These are phyloP conservation scores for Vigna hirtella DNA, from an alignment of 306 rosid species.

Conservation along the genomic window DNA sequence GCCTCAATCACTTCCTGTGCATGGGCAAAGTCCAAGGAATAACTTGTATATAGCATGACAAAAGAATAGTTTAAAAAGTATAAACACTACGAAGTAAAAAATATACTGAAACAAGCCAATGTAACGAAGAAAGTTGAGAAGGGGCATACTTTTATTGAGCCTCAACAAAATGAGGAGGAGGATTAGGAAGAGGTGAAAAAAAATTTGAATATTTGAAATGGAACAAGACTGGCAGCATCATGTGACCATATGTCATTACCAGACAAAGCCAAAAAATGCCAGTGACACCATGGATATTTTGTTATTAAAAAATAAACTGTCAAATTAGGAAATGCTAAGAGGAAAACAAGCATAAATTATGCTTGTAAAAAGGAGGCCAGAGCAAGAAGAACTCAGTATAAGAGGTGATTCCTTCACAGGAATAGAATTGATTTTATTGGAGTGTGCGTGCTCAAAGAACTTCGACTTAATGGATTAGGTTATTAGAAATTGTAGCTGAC, in stretches of 20 bases:
- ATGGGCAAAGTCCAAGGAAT: background rate
- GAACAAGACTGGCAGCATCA: background rate
- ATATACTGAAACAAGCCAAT: background rate
- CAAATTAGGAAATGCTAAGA: background rate
- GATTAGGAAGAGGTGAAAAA: background rate
- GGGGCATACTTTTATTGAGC: background rate
- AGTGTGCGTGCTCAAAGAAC: background rate
- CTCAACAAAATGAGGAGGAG: background rate
- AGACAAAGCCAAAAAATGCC: background rate
- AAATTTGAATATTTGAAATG: background rate
- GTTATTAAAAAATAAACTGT: background rate
- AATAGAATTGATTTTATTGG: background rate
- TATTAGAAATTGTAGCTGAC: background rate
- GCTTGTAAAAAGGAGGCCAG: background rate
- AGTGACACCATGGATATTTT: background rate
- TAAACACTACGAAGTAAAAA: background rate
- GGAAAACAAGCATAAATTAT: background rate
- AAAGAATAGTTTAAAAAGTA: background rate
- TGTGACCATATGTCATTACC: background rate
- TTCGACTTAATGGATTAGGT: background rate
- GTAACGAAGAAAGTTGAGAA: background rate
- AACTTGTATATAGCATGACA: background rate
- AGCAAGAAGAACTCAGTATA: background rate
- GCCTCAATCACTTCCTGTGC: background rate
- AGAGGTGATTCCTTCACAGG: background rate